Conservation (phyloP, 495 filamentous ascomycete species). For the Hyaloscypha hepaticicola region DNA sequence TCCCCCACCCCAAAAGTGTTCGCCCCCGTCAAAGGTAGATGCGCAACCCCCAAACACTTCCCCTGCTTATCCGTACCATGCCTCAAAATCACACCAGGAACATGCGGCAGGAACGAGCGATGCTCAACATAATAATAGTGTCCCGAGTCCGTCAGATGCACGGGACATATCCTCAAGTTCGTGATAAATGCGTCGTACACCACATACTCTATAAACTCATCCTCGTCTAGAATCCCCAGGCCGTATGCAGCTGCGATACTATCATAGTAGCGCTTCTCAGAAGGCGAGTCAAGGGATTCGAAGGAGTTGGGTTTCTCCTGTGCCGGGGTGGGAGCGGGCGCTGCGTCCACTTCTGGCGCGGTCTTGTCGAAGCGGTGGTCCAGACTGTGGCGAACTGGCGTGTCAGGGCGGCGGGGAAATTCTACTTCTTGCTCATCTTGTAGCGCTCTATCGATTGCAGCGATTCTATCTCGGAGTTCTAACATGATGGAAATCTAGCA, state of each 20-base stretch:
- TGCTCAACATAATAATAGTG: slow-evolving; percentile 21
- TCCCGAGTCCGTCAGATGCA: slow-evolving; percentile 7
- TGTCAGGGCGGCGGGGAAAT: not conserved
- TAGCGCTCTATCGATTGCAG: slow-evolving; percentile 15
- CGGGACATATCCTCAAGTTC: slow-evolving; percentile 18
- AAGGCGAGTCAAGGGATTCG: slow-evolving; percentile 3
- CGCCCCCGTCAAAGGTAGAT: slow-evolving; percentile 13
- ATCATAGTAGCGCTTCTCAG: slow-evolving; percentile 15
- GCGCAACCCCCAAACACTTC: slow-evolving; percentile 15
- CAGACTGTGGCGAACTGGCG: slow-evolving; percentile 23
- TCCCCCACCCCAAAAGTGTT: slow-evolving; percentile 21
- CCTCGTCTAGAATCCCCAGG: slow-evolving; percentile 14
- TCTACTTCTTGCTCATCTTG: slow-evolving; percentile 15
- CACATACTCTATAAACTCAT: slow-evolving; percentile 16
- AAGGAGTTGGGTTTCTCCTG: slow-evolving; percentile 19
- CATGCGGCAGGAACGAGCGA: slow-evolving; percentile 11
- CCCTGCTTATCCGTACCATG: slow-evolving; percentile 18
- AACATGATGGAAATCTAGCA: slow-evolving; percentile 5
- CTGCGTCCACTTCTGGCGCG: slow-evolving; percentile 17
- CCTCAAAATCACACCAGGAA: slow-evolving; percentile 19
- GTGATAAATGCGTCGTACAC: slow-evolving; percentile 21
- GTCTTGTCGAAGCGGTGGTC: slow-evolving; percentile 25
- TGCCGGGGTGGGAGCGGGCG: slow-evolving; percentile 16
- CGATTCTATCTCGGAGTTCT: slow-evolving; percentile 16
- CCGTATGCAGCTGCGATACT: slow-evolving; percentile 15